Evolutionary conservation across 1,139 yeast species (phyloP).

Genomic region (Yamadazyma conglobata): DNA sequence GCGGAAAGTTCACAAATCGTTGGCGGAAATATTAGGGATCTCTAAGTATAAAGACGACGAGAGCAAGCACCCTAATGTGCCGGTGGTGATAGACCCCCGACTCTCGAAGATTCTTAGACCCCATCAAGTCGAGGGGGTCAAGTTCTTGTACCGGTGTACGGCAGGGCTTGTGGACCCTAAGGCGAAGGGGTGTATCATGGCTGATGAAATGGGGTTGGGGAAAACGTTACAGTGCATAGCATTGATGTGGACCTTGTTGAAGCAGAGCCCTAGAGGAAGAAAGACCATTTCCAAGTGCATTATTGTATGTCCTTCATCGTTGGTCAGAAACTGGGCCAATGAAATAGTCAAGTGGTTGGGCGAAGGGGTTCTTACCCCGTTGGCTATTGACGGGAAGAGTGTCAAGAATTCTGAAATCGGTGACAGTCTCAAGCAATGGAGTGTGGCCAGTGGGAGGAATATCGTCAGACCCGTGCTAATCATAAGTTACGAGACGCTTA

Average conservation of each 20-base stretch:
- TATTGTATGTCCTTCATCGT: slow-evolving; percentile 92
- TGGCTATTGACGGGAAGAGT: slow-evolving; percentile 88
- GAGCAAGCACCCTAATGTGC: slow-evolving; percentile 72
- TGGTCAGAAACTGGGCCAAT: slow-evolving; percentile 97
- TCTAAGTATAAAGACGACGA: slow-evolving; percentile 48
- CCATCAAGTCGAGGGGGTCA: slow-evolving; percentile 95
- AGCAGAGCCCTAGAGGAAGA: slow-evolving; percentile 87
- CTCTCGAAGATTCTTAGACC: slow-evolving; percentile 84
- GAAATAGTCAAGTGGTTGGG: slow-evolving; percentile 96
- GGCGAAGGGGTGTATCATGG: slow-evolving; percentile 98
- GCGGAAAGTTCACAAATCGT: slow-evolving; percentile 53
- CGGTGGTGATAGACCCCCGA: slow-evolving; percentile 93
- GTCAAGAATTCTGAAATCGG: slow-evolving; percentile 67
- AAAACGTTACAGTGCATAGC: slow-evolving; percentile 93
- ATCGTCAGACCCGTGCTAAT: slow-evolving; percentile 91
- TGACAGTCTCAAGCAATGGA: slow-evolving; percentile 77
- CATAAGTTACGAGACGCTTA: slow-evolving; percentile 90
- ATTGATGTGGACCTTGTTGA: slow-evolving; percentile 87
- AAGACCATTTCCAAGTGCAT: slow-evolving; percentile 85
- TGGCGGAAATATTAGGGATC: slow-evolving; percentile 82
- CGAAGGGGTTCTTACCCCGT: slow-evolving; percentile 79
- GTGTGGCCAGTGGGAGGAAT: slow-evolving; percentile 81
- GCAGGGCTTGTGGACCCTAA: slow-evolving; percentile 82
- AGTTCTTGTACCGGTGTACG: slow-evolving; percentile 84
- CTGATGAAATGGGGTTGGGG: slow-evolving; percentile 98